Conservation (phyloP, 2,329 filamentous ascomycete genomes). For the Corinectria fuckeliana region DNA sequence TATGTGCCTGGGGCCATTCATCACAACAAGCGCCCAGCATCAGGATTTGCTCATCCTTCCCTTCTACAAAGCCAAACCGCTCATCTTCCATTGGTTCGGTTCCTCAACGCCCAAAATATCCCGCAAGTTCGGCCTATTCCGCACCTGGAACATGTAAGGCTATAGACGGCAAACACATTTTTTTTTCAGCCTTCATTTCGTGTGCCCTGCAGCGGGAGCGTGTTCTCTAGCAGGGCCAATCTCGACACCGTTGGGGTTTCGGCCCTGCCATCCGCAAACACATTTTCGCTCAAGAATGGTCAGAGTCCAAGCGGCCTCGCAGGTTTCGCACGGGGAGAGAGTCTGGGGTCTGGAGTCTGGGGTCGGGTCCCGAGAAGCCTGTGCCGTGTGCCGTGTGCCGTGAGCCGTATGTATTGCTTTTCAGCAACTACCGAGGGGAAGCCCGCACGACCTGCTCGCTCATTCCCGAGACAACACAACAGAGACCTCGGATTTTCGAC, state of each 20-base stretch:
- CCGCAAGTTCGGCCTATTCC: not conserved
- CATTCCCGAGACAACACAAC: no score
- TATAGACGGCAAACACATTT: not conserved
- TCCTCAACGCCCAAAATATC: not conserved
- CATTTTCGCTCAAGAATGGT: constrained; percentile 1
- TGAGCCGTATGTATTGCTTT: no score
- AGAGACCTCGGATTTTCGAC: no score
- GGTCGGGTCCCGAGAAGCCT: not conserved
- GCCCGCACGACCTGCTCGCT: constrained; percentile 4
- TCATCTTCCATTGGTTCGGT: not conserved
- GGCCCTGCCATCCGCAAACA: constrained; percentile 34
- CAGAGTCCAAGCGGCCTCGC: no score
- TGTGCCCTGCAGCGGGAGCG: no score
- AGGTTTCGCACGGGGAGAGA: not conserved
- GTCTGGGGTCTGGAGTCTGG: not conserved
- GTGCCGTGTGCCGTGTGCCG: no score
- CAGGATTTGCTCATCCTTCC: constrained; percentile 1
- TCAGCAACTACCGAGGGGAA: constrained; percentile 20
- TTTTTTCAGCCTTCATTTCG: not conserved
- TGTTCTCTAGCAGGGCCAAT: not conserved
- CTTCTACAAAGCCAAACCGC: no score
- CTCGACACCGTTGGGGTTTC: constrained; percentile 12
- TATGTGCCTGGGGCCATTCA: not conserved
- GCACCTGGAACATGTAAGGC: not conserved
- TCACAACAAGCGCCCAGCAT: not conserved